Base-by-base conservation (phyloP, 1,284 basidiomycete species). In the Pseudozyma hubeiensis region DNA sequence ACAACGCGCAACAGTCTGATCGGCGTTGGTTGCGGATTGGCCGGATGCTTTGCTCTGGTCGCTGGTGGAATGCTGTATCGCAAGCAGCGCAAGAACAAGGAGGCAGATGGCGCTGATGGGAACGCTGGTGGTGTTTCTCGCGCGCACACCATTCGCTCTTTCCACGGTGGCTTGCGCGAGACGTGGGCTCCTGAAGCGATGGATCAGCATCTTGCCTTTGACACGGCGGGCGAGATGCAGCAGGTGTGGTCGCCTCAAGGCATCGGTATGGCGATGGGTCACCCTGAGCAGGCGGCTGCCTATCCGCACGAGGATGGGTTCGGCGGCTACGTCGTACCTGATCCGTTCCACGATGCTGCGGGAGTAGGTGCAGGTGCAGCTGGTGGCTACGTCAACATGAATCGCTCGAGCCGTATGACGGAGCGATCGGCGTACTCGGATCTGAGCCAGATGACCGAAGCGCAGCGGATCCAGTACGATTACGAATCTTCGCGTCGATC, bases 1-100 rank as follows among this genome's bases (percentile, higher is more conserved):
- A 75, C 54, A 29, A 51, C 77, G 52, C 57, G 76, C 11, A 78
- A 73, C 48, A 78, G 74, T 30, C 55, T 84, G 17, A 74, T 82
- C 40, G 80, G 77, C 31, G 74, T 79, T 11, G 78, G 75, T 10
- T 61, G 68, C 29, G 67, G 76, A 11, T 33, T 81, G 35, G 81
- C 61, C 3, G 79, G 70, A 1, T 44, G 17, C 45, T 62, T 75
- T 52, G 65, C 66, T 3, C 49, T 66, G 13, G 64, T 57, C 5
- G 64, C 75, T 17, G 45, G 72, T 45, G 80, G 62, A 14, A 44
- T 77, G 53, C 29, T 76, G 29, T 58, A 64, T 53, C 70, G 61
- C 9, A 72, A 77, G 56, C 41, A 69, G 53, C 61, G 53, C 50
- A 53, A 64, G 40, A 57, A 30, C 30, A 41, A 64, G 52, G 47